Evolutionary conservation across 2,329 filamentous ascomycete species (phyloP).

Genomic region (Cercospora sp.): DNA sequence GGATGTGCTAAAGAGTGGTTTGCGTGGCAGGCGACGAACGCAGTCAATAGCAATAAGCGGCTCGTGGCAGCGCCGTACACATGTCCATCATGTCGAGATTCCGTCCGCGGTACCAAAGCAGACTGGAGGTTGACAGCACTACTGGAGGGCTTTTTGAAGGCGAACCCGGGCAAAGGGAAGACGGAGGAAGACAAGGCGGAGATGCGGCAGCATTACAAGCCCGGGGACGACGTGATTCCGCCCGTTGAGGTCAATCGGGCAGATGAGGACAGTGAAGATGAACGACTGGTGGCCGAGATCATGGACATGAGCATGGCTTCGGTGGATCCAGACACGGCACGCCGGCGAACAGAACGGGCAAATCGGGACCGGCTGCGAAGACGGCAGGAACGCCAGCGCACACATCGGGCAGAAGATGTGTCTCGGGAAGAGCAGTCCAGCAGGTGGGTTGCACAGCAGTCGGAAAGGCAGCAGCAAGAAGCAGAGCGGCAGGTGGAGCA

Average conservation of each 20-base stretch:
- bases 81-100: constrained; percentile 87
- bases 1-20: constrained; percentile 98
- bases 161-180: constrained; percentile 74
- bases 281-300: constrained; percentile 68
- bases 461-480: constrained; percentile 26
- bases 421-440: constrained; percentile 16
- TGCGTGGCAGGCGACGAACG: constrained; percentile 67
- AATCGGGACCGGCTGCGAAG: constrained; percentile 20
- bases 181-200: constrained; percentile 72
- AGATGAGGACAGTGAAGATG: constrained; percentile 56
- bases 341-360: constrained; percentile 28
- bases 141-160: constrained; percentile 80
- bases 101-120: constrained; percentile 81
- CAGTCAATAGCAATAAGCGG: constrained; percentile 41
- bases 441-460: constrained; percentile 20
- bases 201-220: constrained; percentile 72
- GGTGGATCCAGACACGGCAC: constrained; percentile 44
- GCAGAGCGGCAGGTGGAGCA: constrained; percentile 64
- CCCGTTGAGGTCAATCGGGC: constrained; percentile 59
- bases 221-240: constrained; percentile 78
- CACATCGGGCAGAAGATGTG: constrained; percentile 15
- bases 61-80: constrained; percentile 64
- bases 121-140: constrained; percentile 89
- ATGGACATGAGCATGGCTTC: constrained; percentile 72
- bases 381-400: constrained; percentile 20